Conservation (phyloP, 2,329 filamentous ascomycete genomes). For the Epichloe hybrida region DNA sequence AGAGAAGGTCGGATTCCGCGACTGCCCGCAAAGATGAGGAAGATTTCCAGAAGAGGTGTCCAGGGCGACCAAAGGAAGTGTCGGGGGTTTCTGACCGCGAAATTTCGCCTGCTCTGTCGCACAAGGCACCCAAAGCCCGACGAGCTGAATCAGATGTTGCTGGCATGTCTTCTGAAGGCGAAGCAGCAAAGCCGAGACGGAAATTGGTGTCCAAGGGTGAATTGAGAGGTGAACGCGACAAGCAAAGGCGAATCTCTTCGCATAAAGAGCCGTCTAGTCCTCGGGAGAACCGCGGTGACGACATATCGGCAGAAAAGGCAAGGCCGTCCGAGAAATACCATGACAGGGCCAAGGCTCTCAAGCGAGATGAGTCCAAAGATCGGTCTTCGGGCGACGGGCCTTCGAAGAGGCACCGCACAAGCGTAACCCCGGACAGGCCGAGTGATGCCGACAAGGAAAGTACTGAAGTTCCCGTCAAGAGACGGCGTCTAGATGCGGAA, state of each 20-base stretch:
- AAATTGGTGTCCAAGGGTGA: conserved; percentile 53
- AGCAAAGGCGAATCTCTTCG: conserved; percentile 35
- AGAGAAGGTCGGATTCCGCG: conserved; percentile 30
- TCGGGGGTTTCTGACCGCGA: conserved; percentile 41
- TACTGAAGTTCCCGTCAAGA: conserved; percentile 37
- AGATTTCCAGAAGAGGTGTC: conserved; percentile 34
- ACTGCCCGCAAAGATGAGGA: conserved; percentile 31
- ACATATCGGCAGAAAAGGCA: conserved; percentile 33
- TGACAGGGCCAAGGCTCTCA: conserved; percentile 46
- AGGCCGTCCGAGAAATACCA: conserved; percentile 41
- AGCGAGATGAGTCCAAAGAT: conserved; percentile 47
- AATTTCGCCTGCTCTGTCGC: conserved; percentile 31
- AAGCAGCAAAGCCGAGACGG: conserved; percentile 43
- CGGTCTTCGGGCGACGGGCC: conserved; percentile 36
- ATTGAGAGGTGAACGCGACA: conserved; percentile 44
- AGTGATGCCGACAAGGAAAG: conserved; percentile 40
- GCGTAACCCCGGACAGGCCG: conserved; percentile 42
- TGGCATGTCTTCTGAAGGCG: conserved; percentile 41
- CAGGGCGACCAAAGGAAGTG: conserved; percentile 41
- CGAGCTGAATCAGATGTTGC: conserved; percentile 40
- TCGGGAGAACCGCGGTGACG: conserved; percentile 35
- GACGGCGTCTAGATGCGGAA: conserved; percentile 43
- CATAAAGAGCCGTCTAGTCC: conserved; percentile 40
- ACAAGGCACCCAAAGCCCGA: conserved; percentile 37
- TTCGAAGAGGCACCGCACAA: conserved; percentile 45